Evolutionary conservation across 1,284 basidiomycete species (phyloP).

Genomic region (Xerocomus minutiporus): DNA sequence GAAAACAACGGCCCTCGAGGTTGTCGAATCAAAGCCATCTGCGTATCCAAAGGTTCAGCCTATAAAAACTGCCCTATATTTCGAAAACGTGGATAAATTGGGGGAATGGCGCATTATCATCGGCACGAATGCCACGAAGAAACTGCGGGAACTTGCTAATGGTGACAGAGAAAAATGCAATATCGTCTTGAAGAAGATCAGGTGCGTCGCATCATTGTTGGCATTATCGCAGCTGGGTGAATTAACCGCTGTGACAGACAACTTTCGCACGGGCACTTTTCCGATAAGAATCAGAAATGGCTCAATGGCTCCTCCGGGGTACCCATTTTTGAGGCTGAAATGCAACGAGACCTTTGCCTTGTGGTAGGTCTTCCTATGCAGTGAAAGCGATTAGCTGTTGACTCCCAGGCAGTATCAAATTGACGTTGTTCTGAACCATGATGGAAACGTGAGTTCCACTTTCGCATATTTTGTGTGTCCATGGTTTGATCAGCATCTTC

Average conservation of each 20-base stretch:
- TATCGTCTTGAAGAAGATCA: not conserved
- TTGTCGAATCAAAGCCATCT: not conserved
- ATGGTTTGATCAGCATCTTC: not conserved
- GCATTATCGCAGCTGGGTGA: too few relatives aligned
- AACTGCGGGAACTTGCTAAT: not conserved
- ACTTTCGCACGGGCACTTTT: slow-evolving; percentile 63
- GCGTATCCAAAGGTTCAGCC: not conserved
- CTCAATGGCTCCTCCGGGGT: slow-evolving; percentile 46
- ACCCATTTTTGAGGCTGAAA: slow-evolving; percentile 66
- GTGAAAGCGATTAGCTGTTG: not conserved
- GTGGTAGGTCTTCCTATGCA: slow-evolving; percentile 42
- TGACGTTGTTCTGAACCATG: slow-evolving; percentile 52
- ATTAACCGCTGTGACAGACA: slow-evolving; percentile 38
- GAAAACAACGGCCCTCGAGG: not conserved
- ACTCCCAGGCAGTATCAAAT: slow-evolving; percentile 51
- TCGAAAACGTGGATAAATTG: not conserved
- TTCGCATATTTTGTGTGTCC: not conserved
- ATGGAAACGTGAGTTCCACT: slow-evolving; percentile 40
- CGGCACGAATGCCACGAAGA: not conserved
- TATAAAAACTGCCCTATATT: not conserved
- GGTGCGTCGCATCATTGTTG: not conserved
- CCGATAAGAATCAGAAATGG: slow-evolving; percentile 63
- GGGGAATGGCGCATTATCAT: slow-evolving; percentile 1
- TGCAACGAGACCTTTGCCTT: slow-evolving; percentile 56
- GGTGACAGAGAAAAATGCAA: not conserved